Evolutionary conservation across 441 rosid species (phyloP).

Genomic region (Populus tomentosa): DNA sequence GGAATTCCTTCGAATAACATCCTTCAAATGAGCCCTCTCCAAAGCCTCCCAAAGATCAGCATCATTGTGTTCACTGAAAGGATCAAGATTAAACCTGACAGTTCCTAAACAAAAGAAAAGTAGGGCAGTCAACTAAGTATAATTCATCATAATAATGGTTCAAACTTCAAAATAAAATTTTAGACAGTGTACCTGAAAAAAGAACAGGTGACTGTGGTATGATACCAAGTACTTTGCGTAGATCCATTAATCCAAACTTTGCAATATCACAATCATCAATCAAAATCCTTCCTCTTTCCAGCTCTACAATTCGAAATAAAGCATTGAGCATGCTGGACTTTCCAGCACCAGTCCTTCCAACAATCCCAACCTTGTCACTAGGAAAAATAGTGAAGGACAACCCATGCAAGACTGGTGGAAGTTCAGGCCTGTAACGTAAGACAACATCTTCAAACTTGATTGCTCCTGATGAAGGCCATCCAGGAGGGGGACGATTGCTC

Average conservation of each 20-base stretch:
- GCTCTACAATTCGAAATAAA: constrained; percentile 81
- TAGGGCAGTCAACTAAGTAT: constrained; percentile 1
- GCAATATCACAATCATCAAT: constrained; percentile 70
- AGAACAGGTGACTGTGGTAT: constrained; percentile 96
- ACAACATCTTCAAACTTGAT: constrained; percentile 82
- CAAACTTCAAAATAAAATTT: neutral
- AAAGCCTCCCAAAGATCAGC: constrained; percentile 94
- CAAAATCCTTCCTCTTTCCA: constrained; percentile 78
- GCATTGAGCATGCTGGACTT: constrained; percentile 95
- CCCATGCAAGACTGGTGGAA: constrained; percentile 86
- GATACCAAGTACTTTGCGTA: constrained; percentile 87
- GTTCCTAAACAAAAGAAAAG: constrained; percentile 45
- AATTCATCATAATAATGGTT: neutral
- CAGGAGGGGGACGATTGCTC: constrained; percentile 79
- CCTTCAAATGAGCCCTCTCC: constrained; percentile 92
- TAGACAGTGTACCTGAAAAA: constrained; percentile 63
- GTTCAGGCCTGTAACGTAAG: constrained; percentile 83
- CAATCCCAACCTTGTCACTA: constrained; percentile 83
- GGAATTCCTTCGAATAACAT: constrained; percentile 69
- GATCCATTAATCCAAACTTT: constrained; percentile 75
- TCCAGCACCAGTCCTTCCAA: constrained; percentile 98
- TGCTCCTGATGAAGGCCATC: constrained; percentile 92
- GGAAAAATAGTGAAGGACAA: constrained; percentile 70
- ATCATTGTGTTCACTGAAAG: constrained; percentile 86
- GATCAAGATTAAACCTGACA: constrained; percentile 94